A percentile compares a stretch with the other conserved stretches of the same genome.
Evolutionary conservation across 2,329 filamentous ascomycete species (phyloP).

Genomic region (Xylariaceae sp.): DNA sequence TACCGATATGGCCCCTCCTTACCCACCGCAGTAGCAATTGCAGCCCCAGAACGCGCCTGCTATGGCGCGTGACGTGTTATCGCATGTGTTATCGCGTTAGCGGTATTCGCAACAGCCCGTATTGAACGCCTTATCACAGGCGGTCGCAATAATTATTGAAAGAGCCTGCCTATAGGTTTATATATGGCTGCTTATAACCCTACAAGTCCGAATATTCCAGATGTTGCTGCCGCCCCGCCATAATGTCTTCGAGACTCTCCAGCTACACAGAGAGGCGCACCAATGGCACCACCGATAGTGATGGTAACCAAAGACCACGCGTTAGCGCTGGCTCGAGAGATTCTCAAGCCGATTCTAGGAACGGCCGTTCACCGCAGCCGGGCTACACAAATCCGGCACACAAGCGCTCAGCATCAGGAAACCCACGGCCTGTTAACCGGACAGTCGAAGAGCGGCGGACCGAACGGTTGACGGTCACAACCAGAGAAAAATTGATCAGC

Average conservation of each 20-base stretch:
- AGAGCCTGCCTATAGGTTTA: too few species aligned
- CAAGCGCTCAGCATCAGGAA: constrained; percentile 64
- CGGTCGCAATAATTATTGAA: background rate
- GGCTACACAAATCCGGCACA: constrained; percentile 52
- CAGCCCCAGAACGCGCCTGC: background rate
- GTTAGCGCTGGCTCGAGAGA: constrained; percentile 26
- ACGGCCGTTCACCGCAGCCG: constrained; percentile 40
- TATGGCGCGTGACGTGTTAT: constrained; percentile 20
- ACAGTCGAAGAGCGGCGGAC: constrained; percentile 60
- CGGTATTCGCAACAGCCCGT: background rate
- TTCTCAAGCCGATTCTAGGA: constrained; percentile 44
- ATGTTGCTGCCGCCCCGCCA: constrained; percentile 36
- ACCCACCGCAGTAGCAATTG: background rate
- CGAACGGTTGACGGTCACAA: constrained; percentile 63
- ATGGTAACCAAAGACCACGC: constrained; percentile 37
- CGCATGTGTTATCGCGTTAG: background rate
- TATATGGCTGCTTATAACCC: constrained; percentile 26
- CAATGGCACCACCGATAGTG: constrained; percentile 46
- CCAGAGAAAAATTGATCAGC: constrained; percentile 65
- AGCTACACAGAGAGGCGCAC: constrained; percentile 49
- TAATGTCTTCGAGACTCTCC: constrained; percentile 47
- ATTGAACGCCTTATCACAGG: background rate
- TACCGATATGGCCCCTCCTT: background rate
- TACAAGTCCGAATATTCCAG: constrained; percentile 11
- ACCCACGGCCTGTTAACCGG: constrained; percentile 57